phyloP scores from a whole-genome alignment of 495 filamentous ascomycete species.

The Neurospora sp. region DNA sequence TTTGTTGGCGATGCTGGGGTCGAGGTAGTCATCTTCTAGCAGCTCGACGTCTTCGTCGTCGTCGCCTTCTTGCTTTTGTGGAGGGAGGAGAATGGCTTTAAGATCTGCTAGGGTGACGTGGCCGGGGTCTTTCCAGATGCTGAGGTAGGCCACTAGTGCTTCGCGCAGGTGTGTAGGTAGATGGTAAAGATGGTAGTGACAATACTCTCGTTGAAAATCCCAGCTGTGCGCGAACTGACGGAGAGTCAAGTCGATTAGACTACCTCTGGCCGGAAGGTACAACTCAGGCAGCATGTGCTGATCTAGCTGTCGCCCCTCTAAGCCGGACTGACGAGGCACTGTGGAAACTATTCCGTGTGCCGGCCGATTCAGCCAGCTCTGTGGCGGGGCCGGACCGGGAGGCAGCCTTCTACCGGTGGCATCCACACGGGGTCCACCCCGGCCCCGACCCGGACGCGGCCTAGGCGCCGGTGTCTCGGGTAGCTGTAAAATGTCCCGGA shows the following conservation, averaged over 20 bases:
- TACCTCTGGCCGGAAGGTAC: constrained; percentile 30
- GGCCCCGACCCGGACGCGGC: constrained; percentile 41
- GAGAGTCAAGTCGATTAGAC: constrained; percentile 48
- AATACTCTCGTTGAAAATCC: constrained; percentile 55
- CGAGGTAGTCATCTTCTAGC: constrained; percentile 3
- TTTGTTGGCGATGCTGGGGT: constrained; percentile 30
- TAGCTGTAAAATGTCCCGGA: constrained; percentile 52
- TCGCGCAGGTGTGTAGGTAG: constrained; percentile 52
- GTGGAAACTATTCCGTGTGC: neutral
- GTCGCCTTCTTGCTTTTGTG: constrained; percentile 14
- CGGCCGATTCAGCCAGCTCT: constrained; percentile 50
- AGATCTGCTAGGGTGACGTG: constrained; percentile 37
- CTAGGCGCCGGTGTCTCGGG: constrained; percentile 59
- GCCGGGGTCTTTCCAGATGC: constrained; percentile 29
- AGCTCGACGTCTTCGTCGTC: constrained; percentile 18
- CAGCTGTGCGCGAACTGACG: constrained; percentile 57
- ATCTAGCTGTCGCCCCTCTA: neutral
- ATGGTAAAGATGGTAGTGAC: constrained; percentile 53
- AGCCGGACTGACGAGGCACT: neutral
- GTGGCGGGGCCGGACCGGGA: constrained; percentile 60
- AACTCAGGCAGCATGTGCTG: constrained; percentile 24
- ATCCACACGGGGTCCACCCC: constrained; percentile 20
- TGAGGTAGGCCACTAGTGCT: constrained; percentile 53
- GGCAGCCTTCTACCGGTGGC: constrained; percentile 37
- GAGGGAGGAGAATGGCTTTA: constrained; percentile 25